Conservation (phyloP, 768 basidiomycete species). For the Russula lepida region DNA sequence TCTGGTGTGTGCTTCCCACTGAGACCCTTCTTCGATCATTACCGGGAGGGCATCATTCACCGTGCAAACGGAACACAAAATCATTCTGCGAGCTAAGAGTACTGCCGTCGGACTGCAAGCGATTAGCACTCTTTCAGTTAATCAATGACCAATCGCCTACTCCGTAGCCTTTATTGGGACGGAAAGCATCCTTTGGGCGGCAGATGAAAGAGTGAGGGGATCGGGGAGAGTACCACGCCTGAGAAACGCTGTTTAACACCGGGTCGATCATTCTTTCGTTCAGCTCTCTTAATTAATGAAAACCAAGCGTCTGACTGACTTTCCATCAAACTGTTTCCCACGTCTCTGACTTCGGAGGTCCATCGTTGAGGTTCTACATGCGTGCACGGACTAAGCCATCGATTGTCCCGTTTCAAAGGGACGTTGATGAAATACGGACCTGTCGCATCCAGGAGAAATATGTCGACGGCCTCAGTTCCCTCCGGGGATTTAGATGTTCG, state of each 20-base stretch:
- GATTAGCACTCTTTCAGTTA: not conserved
- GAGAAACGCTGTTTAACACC: conserved; percentile 10
- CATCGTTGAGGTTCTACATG: conserved; percentile 31
- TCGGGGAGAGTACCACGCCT: conserved; percentile 39
- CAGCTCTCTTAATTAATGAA: not conserved
- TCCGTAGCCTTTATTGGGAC: conserved; percentile 37
- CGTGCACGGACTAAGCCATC: conserved; percentile 25
- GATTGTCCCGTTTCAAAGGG: conserved; percentile 31
- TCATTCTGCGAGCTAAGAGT: conserved; percentile 47
- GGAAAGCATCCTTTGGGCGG: conserved; percentile 45
- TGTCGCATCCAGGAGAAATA: conserved; percentile 63
- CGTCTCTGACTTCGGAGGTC: conserved; percentile 44
- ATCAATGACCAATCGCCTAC: conserved; percentile 28
- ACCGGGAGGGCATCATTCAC: conserved; percentile 44
- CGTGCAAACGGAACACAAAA: conserved; percentile 59
- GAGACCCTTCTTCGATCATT: conserved; percentile 48
- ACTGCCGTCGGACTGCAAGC: conserved; percentile 46
- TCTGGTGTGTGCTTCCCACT: conserved; percentile 51
- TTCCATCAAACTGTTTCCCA: conserved; percentile 41
- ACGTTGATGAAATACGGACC: conserved; percentile 31
- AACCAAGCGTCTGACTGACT: conserved; percentile 29
- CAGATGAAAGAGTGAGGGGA: conserved; percentile 46
- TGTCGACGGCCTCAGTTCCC: conserved; percentile 31
- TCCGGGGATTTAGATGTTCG: conserved; percentile 36
- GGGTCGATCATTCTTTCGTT: not conserved